Evolutionary conservation across 176 grass and related monocot species (phyloP).

Genomic region (Lolium multiflorum): DNA sequence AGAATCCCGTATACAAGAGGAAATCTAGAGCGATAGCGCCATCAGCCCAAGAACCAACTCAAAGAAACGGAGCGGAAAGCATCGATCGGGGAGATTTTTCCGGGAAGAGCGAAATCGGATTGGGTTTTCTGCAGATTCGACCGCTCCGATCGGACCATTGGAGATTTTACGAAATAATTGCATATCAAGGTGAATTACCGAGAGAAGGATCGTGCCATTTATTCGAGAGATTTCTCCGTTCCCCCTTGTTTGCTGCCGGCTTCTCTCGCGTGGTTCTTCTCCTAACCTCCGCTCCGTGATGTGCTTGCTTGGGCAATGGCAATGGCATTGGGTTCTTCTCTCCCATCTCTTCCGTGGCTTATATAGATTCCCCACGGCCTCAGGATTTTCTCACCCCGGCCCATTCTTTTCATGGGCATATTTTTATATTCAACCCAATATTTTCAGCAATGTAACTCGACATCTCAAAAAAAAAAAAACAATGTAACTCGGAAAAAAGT

Average conservation of each 20-base stretch:
- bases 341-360: conserved; percentile 19
- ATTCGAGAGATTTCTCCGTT: background rate
- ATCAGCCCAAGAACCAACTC: background rate
- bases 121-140: conserved; percentile 5
- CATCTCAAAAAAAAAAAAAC: too few relatives aligned
- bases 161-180: background rate
- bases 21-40: background rate
- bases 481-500: too few relatives aligned
- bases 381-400: background rate
- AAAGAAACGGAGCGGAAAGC: background rate
- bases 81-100: background rate
- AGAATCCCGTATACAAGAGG: background rate
- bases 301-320: conserved; percentile 12
- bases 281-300: conserved; percentile 1
- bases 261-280: conserved; percentile 11
- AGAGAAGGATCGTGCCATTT: conserved; percentile 22
- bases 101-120: background rate
- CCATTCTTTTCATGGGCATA: background rate
- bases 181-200: conserved; percentile 28
- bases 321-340: conserved; percentile 33
- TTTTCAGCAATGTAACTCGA: background rate
- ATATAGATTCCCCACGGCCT: conserved; percentile 27
- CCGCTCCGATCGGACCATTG: background rate
- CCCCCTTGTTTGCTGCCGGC: background rate
- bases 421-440: background rate